A percentile compares a stretch with the other conserved stretches of the same genome.
Conservation (phyloP, 306 rosid genomes). For the Quercus rubra region DNA sequence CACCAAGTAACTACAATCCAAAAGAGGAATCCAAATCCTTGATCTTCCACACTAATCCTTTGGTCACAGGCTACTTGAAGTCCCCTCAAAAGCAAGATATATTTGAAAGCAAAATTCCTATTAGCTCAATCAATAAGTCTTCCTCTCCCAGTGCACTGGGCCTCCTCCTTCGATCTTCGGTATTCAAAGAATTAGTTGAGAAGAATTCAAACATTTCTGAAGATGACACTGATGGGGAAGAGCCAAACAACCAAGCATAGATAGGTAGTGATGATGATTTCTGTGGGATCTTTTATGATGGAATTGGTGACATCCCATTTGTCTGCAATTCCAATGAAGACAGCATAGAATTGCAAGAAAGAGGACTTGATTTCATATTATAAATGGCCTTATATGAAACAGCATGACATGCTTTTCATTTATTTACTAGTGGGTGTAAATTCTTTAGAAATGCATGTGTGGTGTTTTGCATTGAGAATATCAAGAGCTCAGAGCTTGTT, state of each 20-base stretch:
- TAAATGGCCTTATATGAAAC: background rate
- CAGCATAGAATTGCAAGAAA: constrained; percentile 41
- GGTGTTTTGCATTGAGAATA: background rate
- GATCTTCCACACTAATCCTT: constrained; percentile 24
- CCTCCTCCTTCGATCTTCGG: constrained; percentile 60
- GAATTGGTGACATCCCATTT: constrained; percentile 40
- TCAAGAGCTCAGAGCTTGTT: background rate
- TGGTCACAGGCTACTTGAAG: constrained; percentile 27
- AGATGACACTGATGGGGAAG: constrained; percentile 53
- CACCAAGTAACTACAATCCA: constrained; percentile 24
- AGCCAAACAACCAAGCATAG: constrained; percentile 32
- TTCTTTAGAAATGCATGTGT: no score
- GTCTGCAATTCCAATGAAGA: constrained; percentile 40
- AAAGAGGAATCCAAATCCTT: constrained; percentile 34
- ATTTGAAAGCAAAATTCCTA: constrained; percentile 24
- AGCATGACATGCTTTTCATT: background rate
- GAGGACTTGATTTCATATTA: constrained; percentile 43
- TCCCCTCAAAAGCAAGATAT: constrained; percentile 33
- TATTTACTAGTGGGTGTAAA: background rate
- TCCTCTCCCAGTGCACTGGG: constrained; percentile 66
- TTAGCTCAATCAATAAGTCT: constrained; percentile 29
- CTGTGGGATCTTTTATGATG: constrained; percentile 45
- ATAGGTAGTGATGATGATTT: constrained; percentile 38
- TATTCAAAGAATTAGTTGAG: constrained; percentile 64
- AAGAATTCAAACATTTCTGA: constrained; percentile 43